phyloP scores from a whole-genome alignment of 768 basidiomycete species.

The Tylopilus subfusipes region DNA sequence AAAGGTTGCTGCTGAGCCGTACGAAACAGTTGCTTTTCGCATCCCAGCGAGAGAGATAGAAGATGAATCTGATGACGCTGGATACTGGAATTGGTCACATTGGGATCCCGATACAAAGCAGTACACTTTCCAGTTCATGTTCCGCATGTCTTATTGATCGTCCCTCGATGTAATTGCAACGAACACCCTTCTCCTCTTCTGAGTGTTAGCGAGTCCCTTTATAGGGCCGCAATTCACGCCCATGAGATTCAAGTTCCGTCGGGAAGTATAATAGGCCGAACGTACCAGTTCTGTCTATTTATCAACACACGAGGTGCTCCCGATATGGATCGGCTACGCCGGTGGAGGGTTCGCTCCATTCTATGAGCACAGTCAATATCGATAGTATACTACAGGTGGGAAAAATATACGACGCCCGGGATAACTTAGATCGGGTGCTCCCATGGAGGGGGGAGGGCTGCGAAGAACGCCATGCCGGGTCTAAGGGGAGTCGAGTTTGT shows the following conservation, averaged over 20 bases:
- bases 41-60: constrained; percentile 97
- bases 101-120: constrained; percentile 99
- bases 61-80: constrained; percentile 86
- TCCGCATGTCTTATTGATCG: constrained; percentile 50
- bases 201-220: not conserved
- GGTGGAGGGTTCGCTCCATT: not conserved
- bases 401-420: not conserved
- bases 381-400: not conserved
- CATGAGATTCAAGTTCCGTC: constrained; percentile 1
- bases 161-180: constrained; percentile 9
- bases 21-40: constrained; percentile 98
- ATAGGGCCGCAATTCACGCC: not conserved
- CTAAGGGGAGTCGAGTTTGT: too few species aligned
- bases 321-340: constrained; percentile 12
- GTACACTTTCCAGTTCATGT: constrained; percentile 98
- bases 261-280: not conserved
- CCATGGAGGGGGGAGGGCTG: too few species aligned
- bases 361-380: not conserved
- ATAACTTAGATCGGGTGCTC: too few species aligned
- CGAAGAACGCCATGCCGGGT: too few species aligned
- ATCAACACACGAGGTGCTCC: not conserved
- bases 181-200: not conserved
- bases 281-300: not conserved
- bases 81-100: constrained; percentile 96
- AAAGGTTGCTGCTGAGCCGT: constrained; percentile 98